phyloP scores from a whole-genome alignment of 2,329 filamentous ascomycete species.

The Cucurbitaria berberidis region DNA sequence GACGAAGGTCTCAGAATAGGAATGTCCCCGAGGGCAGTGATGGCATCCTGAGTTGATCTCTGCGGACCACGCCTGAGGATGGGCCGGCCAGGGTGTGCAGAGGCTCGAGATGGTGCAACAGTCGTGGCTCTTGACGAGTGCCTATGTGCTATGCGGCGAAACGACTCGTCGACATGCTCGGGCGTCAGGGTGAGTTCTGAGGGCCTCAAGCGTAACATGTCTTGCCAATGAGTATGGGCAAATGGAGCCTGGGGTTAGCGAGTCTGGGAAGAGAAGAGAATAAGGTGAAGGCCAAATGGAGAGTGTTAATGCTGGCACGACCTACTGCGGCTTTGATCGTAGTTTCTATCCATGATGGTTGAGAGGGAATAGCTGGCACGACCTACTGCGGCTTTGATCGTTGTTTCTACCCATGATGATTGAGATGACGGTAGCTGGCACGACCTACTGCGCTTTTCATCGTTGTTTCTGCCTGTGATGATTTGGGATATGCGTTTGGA shows the following conservation, averaged over 20 bases:
- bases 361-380: not conserved
- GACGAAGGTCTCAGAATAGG: slow-evolving; percentile 30
- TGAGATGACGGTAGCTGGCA: no score
- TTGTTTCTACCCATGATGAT: not conserved
- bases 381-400: not conserved
- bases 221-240: slow-evolving; percentile 4
- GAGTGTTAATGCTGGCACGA: slow-evolving; percentile 3
- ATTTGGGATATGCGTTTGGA: not conserved
- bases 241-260: slow-evolving; percentile 7
- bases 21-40: slow-evolving; percentile 33
- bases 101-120: slow-evolving; percentile 8
- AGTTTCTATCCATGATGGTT: not conserved
- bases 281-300: slow-evolving; percentile 21
- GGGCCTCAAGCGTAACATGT: slow-evolving; percentile 45
- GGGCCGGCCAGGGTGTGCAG: slow-evolving; percentile 20
- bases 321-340: not conserved
- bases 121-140: slow-evolving; percentile 16
- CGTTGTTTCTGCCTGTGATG: not conserved
- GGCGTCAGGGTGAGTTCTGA: slow-evolving; percentile 47
- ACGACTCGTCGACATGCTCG: slow-evolving; percentile 45
- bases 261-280: slow-evolving; percentile 14
- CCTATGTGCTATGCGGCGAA: slow-evolving; percentile 38
- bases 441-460: not conserved
- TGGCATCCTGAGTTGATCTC: slow-evolving; percentile 38
- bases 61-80: slow-evolving; percentile 38